Base-by-base conservation (phyloP, 176 grass and related monocot species). In the Phyllostachys edulis region DNA sequence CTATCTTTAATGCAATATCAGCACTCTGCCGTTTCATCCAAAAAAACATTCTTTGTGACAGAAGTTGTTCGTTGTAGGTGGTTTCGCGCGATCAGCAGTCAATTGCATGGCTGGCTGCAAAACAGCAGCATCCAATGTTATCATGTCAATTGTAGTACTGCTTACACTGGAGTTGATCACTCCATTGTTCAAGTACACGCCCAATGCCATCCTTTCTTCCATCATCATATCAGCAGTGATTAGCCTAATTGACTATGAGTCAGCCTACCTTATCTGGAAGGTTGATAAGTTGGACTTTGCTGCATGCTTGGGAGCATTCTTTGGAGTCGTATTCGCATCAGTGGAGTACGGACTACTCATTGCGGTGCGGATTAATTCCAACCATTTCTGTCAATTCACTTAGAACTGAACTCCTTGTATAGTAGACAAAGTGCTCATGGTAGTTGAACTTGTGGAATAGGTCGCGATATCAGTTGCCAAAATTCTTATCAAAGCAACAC, bases 171-270 rank as follows among this genome's bases (percentile, higher is more conserved):
- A 79, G 20, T 59, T 93, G 71, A 93, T 98, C 87, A 98, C 92
- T 49, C 96, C 96, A 42, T 82, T 98, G 80, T 98, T 98, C 85
- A 93, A 95, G 73, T 95, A 95, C 85, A 98, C 96, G 10, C 96
- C 96, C 5, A 98, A 94, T 85, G 96, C 96, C 36, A 92, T 98
- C 55, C 84, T 98, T 71, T 50, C 95, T 15, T 75, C 95, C 4
- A 98, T 98, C 87, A 98, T 98, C 82, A 98, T 98, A 55, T 91
- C 90, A 7, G 95, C 95, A 1, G 95, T 98, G 38, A 8, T 92
- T 68, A 69, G 77, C 46, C 77, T 98, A 52, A 67, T 98, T 71
- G 95, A 98, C 76, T 84, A 85, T 3, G 73, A 94, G 71, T 54
- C 87, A 0, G 92, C 95, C 21, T 90, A 82, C 59, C 90, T 93